Evolutionary conservation across 2,329 filamentous ascomycete species (phyloP).

Genomic region (Pleurostoma richardsiae): DNA sequence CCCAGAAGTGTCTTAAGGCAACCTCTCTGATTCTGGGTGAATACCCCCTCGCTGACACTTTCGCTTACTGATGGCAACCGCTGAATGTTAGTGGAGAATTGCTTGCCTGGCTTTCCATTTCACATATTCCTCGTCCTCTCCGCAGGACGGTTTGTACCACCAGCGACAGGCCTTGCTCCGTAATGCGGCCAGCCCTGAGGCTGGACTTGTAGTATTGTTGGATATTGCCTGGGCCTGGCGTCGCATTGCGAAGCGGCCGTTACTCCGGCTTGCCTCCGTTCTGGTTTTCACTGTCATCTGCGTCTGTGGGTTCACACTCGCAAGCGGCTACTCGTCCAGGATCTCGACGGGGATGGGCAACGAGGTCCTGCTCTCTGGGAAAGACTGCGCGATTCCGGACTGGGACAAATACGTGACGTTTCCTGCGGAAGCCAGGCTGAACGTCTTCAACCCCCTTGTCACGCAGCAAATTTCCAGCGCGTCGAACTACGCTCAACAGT

Average conservation of each 20-base stretch:
- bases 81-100: slow-evolving; percentile 10
- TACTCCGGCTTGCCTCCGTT: neutral
- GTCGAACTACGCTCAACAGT: slow-evolving; percentile 12
- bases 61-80: too few relatives aligned
- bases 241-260: neutral
- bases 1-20: too few relatives aligned
- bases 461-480: neutral
- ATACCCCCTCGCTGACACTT: too few relatives aligned
- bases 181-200: slow-evolving; percentile 8
- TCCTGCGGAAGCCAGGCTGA: neutral
- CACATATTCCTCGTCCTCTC: slow-evolving; percentile 7
- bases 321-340: slow-evolving; percentile 1
- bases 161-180: slow-evolving; percentile 17
- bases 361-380: slow-evolving; percentile 6
- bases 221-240: slow-evolving; percentile 1
- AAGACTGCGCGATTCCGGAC: neutral
- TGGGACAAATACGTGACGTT: neutral
- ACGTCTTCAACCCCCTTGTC: neutral
- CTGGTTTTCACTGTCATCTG: neutral
- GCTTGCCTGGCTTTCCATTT: slow-evolving; percentile 13
- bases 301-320: slow-evolving; percentile 1
- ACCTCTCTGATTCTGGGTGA: too few relatives aligned
- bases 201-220: neutral
- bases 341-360: neutral
- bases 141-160: slow-evolving; percentile 17